These are phyloP conservation scores for Nothophaeocryptopus gaeumannii DNA, from an alignment of 2,329 filamentous ascomycete species.

Conservation along the genomic window DNA sequence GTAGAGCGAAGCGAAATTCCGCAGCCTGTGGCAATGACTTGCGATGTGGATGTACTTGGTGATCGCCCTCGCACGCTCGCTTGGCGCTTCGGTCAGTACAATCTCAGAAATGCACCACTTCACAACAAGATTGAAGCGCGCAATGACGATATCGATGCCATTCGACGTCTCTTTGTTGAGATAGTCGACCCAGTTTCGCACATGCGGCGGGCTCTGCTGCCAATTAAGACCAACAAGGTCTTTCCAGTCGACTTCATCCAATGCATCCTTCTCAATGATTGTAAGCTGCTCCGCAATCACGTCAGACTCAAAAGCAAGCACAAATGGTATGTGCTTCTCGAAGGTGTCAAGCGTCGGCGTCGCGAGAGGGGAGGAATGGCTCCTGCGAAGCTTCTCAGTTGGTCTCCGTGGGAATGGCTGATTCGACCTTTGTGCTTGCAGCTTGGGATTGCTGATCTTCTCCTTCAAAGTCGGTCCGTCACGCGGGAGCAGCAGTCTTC, in stretches of 20 bases:
- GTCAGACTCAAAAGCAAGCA: slow-evolving; percentile 76
- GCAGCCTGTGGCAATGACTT: slow-evolving; percentile 67
- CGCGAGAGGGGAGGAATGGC: slow-evolving; percentile 3
- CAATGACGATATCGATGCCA: slow-evolving; percentile 79
- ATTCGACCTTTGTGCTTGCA: slow-evolving; percentile 20
- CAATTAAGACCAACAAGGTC: slow-evolving; percentile 80
- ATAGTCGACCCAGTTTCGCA: slow-evolving; percentile 71
- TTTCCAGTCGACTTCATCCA: slow-evolving; percentile 86
- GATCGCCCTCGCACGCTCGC: slow-evolving; percentile 72
- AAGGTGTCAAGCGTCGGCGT: slow-evolving; percentile 8
- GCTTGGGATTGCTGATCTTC: slow-evolving; percentile 23
- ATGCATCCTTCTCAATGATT: slow-evolving; percentile 78
- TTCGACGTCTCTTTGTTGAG: slow-evolving; percentile 55
- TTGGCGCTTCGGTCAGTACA: slow-evolving; percentile 67
- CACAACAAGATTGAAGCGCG: slow-evolving; percentile 83
- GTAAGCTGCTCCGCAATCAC: slow-evolving; percentile 79
- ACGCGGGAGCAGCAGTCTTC: slow-evolving; percentile 18
- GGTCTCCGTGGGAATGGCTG: slow-evolving; percentile 22
- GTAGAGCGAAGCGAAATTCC: slow-evolving; percentile 81
- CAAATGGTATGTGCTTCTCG: slow-evolving; percentile 67
- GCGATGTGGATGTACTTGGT: slow-evolving; percentile 83
- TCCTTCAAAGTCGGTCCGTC: slow-evolving; percentile 21
- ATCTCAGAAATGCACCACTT: slow-evolving; percentile 83
- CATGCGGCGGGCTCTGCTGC: slow-evolving; percentile 57
- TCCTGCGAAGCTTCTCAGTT: slow-evolving; percentile 5